phyloP scores from a whole-genome alignment of 805 yeast genomes.

The Candida krabiensis region DNA sequence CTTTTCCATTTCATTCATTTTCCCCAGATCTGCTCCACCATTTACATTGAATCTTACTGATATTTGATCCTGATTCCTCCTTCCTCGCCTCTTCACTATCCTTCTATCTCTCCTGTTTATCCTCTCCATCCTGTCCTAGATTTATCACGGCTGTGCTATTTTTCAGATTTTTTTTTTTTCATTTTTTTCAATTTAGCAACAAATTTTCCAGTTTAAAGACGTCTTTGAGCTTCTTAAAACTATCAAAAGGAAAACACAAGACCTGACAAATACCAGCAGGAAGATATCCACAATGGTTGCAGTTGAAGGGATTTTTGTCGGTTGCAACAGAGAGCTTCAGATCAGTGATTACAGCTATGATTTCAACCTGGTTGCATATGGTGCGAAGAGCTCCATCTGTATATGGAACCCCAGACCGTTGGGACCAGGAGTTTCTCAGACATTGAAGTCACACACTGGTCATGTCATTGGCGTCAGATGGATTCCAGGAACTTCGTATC shows the following conservation, averaged over 20 bases:
- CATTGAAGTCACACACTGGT: constrained; percentile 60
- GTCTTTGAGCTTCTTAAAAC: too few species aligned
- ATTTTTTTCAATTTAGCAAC: too few species aligned
- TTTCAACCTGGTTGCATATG: constrained; percentile 58
- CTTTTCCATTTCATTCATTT: too few species aligned
- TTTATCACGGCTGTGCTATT: too few species aligned
- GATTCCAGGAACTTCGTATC: constrained; percentile 41
- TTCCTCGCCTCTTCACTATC: too few species aligned
- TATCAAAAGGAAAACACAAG: too few species aligned
- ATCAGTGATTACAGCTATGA: constrained; percentile 50
- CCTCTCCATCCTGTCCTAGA: too few species aligned
- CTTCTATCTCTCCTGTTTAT: too few species aligned
- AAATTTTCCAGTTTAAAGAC: too few species aligned
- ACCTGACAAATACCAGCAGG: too few species aligned
- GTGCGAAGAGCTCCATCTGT: constrained; percentile 66
- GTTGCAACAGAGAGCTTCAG: constrained; percentile 68
- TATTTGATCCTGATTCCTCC: neutral
- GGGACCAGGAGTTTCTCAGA: constrained; percentile 47
- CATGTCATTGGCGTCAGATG: constrained; percentile 70
- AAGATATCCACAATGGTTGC: constrained; percentile 14
- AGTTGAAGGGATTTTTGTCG: constrained; percentile 63
- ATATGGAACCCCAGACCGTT: constrained; percentile 30
- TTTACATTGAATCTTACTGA: neutral
- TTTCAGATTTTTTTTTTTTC: too few species aligned
- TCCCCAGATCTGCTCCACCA: too few species aligned